These are phyloP conservation scores for Pythium chondricola DNA, from an alignment of 352 stramenopile species.

Conservation along the genomic window DNA sequence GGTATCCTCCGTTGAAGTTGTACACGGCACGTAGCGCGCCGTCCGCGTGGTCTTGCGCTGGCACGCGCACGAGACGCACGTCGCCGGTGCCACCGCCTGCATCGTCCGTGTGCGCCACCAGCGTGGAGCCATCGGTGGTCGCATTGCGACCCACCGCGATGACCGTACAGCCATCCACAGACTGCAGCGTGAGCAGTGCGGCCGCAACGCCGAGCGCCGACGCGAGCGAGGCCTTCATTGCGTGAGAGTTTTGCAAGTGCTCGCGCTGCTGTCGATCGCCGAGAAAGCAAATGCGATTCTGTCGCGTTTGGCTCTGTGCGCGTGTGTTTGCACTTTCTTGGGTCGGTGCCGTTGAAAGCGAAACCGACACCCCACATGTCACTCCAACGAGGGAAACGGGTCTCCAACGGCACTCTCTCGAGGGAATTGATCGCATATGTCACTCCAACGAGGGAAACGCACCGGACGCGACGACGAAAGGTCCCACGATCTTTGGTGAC, in stretches of 20 bases:
- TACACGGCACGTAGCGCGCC: slow-evolving; percentile 51
- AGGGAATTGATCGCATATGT: not conserved
- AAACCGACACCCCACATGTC: too few relatives aligned
- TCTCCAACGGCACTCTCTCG: not conserved
- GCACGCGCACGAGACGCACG: slow-evolving; percentile 88
- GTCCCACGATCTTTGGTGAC: slow-evolving; percentile 13
- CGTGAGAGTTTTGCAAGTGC: too few relatives aligned
- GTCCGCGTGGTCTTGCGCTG: slow-evolving; percentile 55
- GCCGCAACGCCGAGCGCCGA: slow-evolving; percentile 4
- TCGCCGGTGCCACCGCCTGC: slow-evolving; percentile 76
- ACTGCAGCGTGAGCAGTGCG: too few relatives aligned
- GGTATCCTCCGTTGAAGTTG: slow-evolving; percentile 67
- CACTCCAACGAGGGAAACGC: slow-evolving; percentile 4
- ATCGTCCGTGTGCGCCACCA: slow-evolving; percentile 88
- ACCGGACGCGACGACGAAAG: not conserved
- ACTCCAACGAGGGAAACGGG: too few relatives aligned
- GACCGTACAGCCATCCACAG: slow-evolving; percentile 59
- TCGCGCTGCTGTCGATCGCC: too few relatives aligned
- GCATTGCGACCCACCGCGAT: slow-evolving; percentile 80
- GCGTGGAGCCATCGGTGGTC: slow-evolving; percentile 71
- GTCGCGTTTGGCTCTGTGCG: too few relatives aligned
- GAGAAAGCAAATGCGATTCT: too few relatives aligned
- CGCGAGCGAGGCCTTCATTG: slow-evolving; percentile 3
- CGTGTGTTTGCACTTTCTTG: too few relatives aligned
- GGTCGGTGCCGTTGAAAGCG: too few relatives aligned